Base-by-base conservation (phyloP, 2,329 filamentous ascomycete species). In the Microsporum audouinii region DNA sequence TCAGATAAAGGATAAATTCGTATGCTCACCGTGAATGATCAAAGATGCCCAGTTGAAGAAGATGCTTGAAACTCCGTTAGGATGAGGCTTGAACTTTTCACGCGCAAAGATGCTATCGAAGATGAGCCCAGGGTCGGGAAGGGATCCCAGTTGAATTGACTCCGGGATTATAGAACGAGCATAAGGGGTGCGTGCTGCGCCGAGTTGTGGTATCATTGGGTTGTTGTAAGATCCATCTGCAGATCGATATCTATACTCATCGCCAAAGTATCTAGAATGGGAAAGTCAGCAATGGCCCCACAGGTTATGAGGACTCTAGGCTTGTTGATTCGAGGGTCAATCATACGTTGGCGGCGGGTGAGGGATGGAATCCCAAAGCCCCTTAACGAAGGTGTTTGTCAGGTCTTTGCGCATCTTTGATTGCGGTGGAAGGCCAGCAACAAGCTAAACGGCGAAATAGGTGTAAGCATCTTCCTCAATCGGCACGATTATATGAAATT, bases 351-450 rank as follows among this genome's bases (percentile, higher is more conserved):
- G 75, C 0, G 88, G 86, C 0, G 88, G 88, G 65, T 91, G 88
- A 17, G 88, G 85, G 6, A 91, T 76, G 0, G 82, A 83, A 66
- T 84, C 78, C 87, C 87, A 91, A 0, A 91, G 79, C 71, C 85
- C 79, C 58, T 83, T 80, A 58, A 91, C 79, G 67, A 91, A 87
- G 53, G 75, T 72, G 67, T 87, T 84, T 6, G 87, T 89, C 56
- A 91, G 76, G 58, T 84, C 75, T 47, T 80, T 76, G 7, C 87
- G 79, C 31, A 81, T 78, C 66, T 81, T 82, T 1, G 87, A 89
- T 60, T 80, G 77, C 57, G 80, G 74, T 0, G 85, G 86, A 38
- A 90, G 76, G 36, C 80, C 81, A 10, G 85, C 80, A 3, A 89
- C 86, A 14, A 90, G 77, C 76, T 86, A 62, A 34, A 31, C 47